A percentile compares a stretch with the other conserved stretches of the same genome.
phyloP scores from a whole-genome alignment of 2,329 filamentous ascomycete genomes.

The Colletotrichum spaethianum region DNA sequence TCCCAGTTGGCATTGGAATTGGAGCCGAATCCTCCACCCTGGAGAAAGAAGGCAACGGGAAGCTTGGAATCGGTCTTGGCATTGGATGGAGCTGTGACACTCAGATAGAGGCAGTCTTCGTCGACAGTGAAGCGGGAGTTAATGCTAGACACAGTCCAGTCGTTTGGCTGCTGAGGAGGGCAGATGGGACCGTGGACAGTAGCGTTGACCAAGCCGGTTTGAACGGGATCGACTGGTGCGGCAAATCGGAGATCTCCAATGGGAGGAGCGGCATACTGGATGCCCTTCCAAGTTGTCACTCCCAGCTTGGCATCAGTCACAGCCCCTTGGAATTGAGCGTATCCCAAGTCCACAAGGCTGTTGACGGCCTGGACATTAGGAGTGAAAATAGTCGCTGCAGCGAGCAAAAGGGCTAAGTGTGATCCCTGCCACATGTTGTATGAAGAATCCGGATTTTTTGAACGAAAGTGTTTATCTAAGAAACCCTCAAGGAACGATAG shows the following conservation, averaged over 20 bases:
- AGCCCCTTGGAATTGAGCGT: constrained; percentile 75
- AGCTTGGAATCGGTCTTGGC: constrained; percentile 65
- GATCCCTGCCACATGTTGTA: constrained; percentile 24
- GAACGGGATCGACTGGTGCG: constrained; percentile 70
- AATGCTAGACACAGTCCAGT: constrained; percentile 38
- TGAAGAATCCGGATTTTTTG: not conserved
- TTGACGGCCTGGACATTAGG: constrained; percentile 43
- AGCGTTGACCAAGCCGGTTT: constrained; percentile 65
- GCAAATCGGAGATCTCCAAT: constrained; percentile 76
- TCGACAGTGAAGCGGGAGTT: constrained; percentile 48
- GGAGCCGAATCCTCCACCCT: constrained; percentile 73
- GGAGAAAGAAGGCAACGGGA: constrained; percentile 73
- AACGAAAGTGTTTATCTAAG: constrained; percentile 1
- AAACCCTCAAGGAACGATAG: constrained; percentile 6
- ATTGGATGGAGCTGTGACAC: constrained; percentile 72
- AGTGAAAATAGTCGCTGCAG: constrained; percentile 10
- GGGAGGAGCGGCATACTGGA: constrained; percentile 81
- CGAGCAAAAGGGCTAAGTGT: constrained; percentile 14
- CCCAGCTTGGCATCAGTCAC: constrained; percentile 58
- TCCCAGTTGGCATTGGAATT: constrained; percentile 68
- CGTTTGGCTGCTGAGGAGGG: constrained; percentile 48
- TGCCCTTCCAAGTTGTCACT: constrained; percentile 80
- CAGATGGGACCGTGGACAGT: constrained; percentile 49
- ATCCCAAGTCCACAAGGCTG: constrained; percentile 72
- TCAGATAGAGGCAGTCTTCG: constrained; percentile 80